These are phyloP conservation scores for Lagerstroemia speciosa DNA, from an alignment of 345 rosid species.

Conservation along the genomic window DNA sequence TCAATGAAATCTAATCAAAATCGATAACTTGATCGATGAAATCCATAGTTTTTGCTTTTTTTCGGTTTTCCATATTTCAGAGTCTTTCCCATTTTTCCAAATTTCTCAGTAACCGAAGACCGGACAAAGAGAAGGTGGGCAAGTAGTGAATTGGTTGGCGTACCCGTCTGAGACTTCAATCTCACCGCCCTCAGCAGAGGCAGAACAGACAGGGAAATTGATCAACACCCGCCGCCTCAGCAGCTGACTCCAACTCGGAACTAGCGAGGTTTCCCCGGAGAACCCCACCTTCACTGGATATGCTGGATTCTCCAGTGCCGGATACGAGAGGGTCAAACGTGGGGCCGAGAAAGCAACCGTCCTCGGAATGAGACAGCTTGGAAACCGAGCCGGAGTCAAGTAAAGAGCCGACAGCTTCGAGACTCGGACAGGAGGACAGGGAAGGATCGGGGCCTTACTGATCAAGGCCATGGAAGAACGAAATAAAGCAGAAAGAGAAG, in stretches of 20 bases:
- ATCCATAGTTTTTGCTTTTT: no score
- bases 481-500: background rate
- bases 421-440: background rate
- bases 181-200: conserved; percentile 5
- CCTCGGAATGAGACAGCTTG: no score
- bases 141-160: background rate
- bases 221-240: conserved; percentile 4
- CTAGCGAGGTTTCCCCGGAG: background rate
- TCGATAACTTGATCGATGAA: no score
- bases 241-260: background rate
- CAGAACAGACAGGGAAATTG: background rate
- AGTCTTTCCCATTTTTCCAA: no score
- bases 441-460: background rate
- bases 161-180: conserved; percentile 4
- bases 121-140: background rate
- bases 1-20: no score
- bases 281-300: background rate
- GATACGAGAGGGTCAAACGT: background rate
- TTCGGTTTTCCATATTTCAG: no score
- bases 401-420: conserved; percentile 5
- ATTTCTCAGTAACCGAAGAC: background rate
- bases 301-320: background rate
- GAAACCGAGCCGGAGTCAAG: background rate
- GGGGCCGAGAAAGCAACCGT: background rate
- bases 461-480: background rate